Base-by-base conservation (phyloP, 2,329 filamentous ascomycete species). In the Fusarium tjaetaba region DNA sequence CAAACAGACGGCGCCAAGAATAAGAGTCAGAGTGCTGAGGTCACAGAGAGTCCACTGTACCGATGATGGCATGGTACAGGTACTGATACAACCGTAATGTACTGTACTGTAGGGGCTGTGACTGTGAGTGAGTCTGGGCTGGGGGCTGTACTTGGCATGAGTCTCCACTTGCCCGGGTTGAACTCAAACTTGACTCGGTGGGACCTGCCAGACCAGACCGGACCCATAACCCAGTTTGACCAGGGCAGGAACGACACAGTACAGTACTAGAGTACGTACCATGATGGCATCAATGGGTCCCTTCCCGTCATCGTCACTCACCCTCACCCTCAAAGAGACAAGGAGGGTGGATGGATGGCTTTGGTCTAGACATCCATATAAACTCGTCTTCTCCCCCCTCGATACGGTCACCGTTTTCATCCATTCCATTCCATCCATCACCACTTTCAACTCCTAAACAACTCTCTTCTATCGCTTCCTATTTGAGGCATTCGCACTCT, bases 361-460 rank as follows among this genome's bases (percentile, higher is more conserved):
- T 59, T 66, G 46, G 34, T 55, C 42, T 60, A 42, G 55, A 61
- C 71, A 36, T 36, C 36, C 36, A 77, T 77, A 77, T 77, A 77
- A 77, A 74, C 63, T 70, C 68, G 42, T n/a, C 41, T 68, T 68
- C 36, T 51, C 66, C 70, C 71, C 65, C 65, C 48, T 70, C 61
- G 13, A 45, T 60, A 73, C 69, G 51, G 53, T 67, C 61, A 75
- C 67, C 65, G 73, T 77, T 74, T 70, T 24, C 57, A 39, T 58
- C 53, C n/a, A 57, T 46, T 26, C 55, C 14, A 57, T 57, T 26
- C 55, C 14, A 57, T 57, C 11, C 55, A 57, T 57, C 28, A 57
- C 34, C 11, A 39, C 51, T 55, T 41, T 22, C 45, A 48, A n/a
- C 51, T 55, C 51, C 34, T 55, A 41, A 41, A n/a, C 24, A 53